Conservation (phyloP, 768 basidiomycete species). For the Boletus edulis region DNA sequence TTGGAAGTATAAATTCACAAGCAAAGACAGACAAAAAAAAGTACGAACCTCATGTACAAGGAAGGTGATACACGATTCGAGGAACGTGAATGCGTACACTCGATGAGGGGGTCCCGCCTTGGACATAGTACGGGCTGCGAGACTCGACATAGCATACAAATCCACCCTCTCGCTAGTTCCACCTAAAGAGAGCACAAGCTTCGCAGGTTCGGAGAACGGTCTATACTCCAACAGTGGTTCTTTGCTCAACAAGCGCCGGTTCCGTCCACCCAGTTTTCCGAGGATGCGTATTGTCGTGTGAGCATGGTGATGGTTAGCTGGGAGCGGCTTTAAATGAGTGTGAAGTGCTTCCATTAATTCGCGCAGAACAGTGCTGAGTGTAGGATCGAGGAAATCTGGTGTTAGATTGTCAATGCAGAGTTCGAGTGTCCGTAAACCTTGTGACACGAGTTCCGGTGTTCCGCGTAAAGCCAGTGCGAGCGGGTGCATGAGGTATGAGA, state of each 20-base stretch:
- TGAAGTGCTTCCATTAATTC: conserved; percentile 96
- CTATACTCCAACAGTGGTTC: conserved; percentile 75
- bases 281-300: conserved; percentile 95
- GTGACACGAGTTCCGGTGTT: conserved; percentile 84
- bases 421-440: conserved; percentile 94
- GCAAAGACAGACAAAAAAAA: neutral
- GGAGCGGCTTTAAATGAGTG: conserved; percentile 85
- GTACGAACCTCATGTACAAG: conserved; percentile 72
- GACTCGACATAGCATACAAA: conserved; percentile 57
- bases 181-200: conserved; percentile 69
- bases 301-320: conserved; percentile 84
- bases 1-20: conserved; percentile 6
- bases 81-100: conserved; percentile 57
- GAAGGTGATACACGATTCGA: conserved; percentile 70
- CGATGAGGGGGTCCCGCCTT: conserved; percentile 45
- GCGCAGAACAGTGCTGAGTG: conserved; percentile 85
- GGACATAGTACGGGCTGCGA: conserved; percentile 63
- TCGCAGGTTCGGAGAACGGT: conserved; percentile 67
- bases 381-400: conserved; percentile 96
- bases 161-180: conserved; percentile 63
- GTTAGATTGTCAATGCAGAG: conserved; percentile 99
- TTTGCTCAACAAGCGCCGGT: conserved; percentile 79
- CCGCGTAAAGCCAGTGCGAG: conserved; percentile 88
- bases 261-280: conserved; percentile 94
- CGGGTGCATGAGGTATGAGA: conserved; percentile 95